A percentile compares a stretch with the other conserved stretches of the same genome.
Evolutionary conservation across 805 yeast genomes (phyloP).

Genomic region (Candida nemodendra): DNA sequence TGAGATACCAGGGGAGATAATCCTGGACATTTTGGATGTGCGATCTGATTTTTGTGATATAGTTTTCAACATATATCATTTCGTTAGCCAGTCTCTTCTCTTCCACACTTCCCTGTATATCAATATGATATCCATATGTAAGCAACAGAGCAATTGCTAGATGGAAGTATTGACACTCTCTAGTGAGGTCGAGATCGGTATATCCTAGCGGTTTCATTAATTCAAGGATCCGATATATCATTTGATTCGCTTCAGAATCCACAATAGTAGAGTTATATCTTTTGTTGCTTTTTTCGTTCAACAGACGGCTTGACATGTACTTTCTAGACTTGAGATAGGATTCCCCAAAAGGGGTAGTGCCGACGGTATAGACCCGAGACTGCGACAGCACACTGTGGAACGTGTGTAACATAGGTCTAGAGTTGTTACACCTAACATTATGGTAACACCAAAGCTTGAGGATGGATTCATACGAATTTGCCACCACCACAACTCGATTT

Average conservation of each 20-base stretch:
- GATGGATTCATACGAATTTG: conserved; percentile 60
- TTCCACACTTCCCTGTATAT: conserved; percentile 37
- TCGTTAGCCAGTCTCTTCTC: conserved; percentile 46
- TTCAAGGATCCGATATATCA: conserved; percentile 16
- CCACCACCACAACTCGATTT: conserved; percentile 53
- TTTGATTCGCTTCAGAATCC: conserved; percentile 37
- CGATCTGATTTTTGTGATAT: conserved; percentile 56
- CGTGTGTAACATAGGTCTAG: conserved; percentile 65
- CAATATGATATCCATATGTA: conserved; percentile 52
- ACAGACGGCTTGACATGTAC: conserved; percentile 43
- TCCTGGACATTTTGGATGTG: conserved; percentile 56
- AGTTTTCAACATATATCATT: conserved; percentile 54
- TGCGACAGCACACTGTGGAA: conserved; percentile 62
- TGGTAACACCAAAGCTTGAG: conserved; percentile 49
- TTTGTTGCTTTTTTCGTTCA: conserved; percentile 36
- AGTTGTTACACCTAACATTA: conserved; percentile 52
- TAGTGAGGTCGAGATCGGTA: conserved; percentile 40
- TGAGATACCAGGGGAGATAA: conserved; percentile 44
- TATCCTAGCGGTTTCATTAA: conserved; percentile 15
- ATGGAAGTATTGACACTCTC: conserved; percentile 47
- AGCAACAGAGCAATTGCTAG: conserved; percentile 48
- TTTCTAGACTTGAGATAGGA: conserved; percentile 49
- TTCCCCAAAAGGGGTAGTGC: conserved; percentile 59
- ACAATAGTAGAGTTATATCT: conserved; percentile 35
- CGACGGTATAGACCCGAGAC: conserved; percentile 59